Evolutionary conservation across 208 protist species (phyloP), one percentile per base, ranked within the genome.

Genomic region (Acanthamoeba culbertsoni): DNA sequence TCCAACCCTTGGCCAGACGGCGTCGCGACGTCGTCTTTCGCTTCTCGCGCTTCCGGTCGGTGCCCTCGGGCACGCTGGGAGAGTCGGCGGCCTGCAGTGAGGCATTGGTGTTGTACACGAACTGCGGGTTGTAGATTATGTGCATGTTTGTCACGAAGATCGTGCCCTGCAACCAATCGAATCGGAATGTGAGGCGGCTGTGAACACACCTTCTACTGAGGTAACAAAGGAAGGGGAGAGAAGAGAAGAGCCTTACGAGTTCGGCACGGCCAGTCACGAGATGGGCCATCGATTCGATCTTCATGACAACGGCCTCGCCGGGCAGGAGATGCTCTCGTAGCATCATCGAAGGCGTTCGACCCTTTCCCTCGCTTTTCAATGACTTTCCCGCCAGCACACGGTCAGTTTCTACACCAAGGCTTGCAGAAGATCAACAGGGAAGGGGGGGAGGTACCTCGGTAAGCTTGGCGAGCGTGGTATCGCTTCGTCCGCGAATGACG

Each of bases 121-220:
- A 86, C 40, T 86, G 75, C 26, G 75, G 75, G 31, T 86, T 86
- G 46, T 86, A 86, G 33, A 86, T 86, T 12, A 86, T 86, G 75
- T 86, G 75, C 75, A 86, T 86, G 46, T 86, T 86, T 14, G 75
- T 86, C 45, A 86, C 46, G 7, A 42, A 86, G 45, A 86, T 48
- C 40, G 75, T 86, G 16, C 75, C 75, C 75, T 86, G 42, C n/a
- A 31, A 20, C 62, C 14, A 14, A 14, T 18, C 23, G 2, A 7
- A 68, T 23, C 1, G 2, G 33, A 63, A 26, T 63, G 57, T 63
- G 57, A 1, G 57, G 26, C 51, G 0, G 1, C 20, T 59, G 51
- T n/a, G 3, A 26, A 28, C 20, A 0, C 20, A 23, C 26, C 20
- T 7, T 2, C n/a, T 16, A 16, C 6, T 59, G 20, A 28, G 6